phyloP scores from a whole-genome alignment of 352 stramenopile species.

The Phytophthora pisi region DNA sequence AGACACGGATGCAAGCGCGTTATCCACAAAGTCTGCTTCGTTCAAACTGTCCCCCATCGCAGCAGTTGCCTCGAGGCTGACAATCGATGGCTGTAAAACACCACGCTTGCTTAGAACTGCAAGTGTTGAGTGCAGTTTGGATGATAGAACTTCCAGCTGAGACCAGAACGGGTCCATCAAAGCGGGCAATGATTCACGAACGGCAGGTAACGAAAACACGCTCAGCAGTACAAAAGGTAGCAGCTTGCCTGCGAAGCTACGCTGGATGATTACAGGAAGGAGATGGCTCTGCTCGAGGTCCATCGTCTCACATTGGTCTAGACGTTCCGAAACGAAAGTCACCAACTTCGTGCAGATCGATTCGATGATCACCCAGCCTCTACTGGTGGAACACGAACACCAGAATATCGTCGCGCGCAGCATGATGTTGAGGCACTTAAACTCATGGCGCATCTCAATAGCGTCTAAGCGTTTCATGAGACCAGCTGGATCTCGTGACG shows the following conservation, averaged over 20 bases:
- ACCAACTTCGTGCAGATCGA: slow-evolving; percentile 59
- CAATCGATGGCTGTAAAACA: slow-evolving; percentile 2
- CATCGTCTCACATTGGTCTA: slow-evolving; percentile 38
- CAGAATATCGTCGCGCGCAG: slow-evolving; percentile 77
- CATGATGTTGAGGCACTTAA: slow-evolving; percentile 84
- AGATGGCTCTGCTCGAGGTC: slow-evolving; percentile 12
- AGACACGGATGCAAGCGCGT: slow-evolving; percentile 31
- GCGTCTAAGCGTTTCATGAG: slow-evolving; percentile 38
- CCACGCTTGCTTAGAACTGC: slow-evolving; percentile 12
- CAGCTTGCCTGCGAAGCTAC: slow-evolving; percentile 72
- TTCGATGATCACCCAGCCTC: slow-evolving; percentile 68
- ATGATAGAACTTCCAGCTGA: slow-evolving; percentile 45
- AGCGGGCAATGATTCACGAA: slow-evolving; percentile 48
- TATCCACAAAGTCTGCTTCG: slow-evolving; percentile 30
- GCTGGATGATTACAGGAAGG: slow-evolving; percentile 50
- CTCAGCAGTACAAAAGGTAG: slow-evolving; percentile 80
- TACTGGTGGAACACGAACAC: slow-evolving; percentile 54
- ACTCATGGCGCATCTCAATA: slow-evolving; percentile 63
- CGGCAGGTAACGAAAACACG: slow-evolving; percentile 61
- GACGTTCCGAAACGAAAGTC: slow-evolving; percentile 43
- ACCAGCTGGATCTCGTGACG: slow-evolving; percentile 11
- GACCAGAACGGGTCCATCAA: slow-evolving; percentile 57
- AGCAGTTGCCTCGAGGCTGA: not conserved
- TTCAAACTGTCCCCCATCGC: not conserved
- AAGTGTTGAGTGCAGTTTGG: slow-evolving; percentile 27